phyloP scores from a whole-genome alignment of 805 yeast genomes.

The Gaillardinia entomophila region DNA sequence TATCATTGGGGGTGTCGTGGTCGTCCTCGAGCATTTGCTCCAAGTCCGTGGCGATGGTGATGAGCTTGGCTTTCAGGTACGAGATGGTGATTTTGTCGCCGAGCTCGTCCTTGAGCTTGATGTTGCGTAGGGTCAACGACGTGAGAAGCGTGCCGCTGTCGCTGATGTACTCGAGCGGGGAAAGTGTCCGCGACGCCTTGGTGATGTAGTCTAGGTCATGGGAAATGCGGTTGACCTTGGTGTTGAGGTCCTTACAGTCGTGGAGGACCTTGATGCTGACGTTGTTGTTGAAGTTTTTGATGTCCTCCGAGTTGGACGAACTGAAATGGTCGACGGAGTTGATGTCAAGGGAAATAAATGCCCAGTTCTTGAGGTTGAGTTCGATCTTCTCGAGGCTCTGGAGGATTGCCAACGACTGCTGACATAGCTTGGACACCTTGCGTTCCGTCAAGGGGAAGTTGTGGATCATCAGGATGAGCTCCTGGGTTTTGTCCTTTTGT shows the following conservation, averaged over 20 bases:
- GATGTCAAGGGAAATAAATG: constrained; percentile 46
- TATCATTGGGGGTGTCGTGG: constrained; percentile 14
- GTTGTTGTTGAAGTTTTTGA: constrained; percentile 42
- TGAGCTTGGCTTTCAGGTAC: constrained; percentile 60
- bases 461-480: constrained; percentile 36
- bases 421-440: constrained; percentile 44
- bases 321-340: constrained; percentile 38
- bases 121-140: constrained; percentile 37
- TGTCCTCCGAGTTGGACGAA: constrained; percentile 4
- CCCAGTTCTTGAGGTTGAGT: constrained; percentile 47
- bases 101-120: constrained; percentile 46
- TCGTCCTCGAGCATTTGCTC: constrained; percentile 43
- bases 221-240: constrained; percentile 34
- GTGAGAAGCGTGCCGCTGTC: constrained; percentile 49
- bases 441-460: constrained; percentile 38
- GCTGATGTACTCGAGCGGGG: constrained; percentile 43
- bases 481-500: constrained; percentile 33
- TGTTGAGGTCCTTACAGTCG: constrained; percentile 44
- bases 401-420: constrained; percentile 39
- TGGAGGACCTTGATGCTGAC: constrained; percentile 49
- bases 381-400: constrained; percentile 47
- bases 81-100: constrained; percentile 50
- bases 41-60: constrained; percentile 59
- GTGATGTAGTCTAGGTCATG: constrained; percentile 44
- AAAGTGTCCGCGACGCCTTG: constrained; percentile 30